Base-by-base conservation (phyloP, 2,329 filamentous ascomycete genomes). In the Tricladium varicosporioides region DNA sequence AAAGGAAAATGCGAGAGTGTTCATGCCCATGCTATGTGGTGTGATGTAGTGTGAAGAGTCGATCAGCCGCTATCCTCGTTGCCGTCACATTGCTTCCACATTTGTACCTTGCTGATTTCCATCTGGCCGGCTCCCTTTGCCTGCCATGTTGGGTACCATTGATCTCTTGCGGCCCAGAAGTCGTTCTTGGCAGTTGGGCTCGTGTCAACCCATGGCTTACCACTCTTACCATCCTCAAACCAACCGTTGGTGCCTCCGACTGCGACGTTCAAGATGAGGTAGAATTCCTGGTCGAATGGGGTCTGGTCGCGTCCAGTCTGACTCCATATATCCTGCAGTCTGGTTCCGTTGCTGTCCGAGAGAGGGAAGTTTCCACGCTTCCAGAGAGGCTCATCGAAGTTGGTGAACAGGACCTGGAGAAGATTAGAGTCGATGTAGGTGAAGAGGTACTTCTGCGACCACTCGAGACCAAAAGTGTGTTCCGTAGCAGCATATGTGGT, bases 381-480 rank as follows among this genome's bases (percentile, higher is more conserved):
- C 83, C 85, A 92, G 67, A 92, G 81, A 9, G 83, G 79, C 65
- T 82, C 70, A 65, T 87, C 76, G 67, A 92, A 92, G 71, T 86
- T 89, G 64, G 83, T 86, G 76, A 92, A 95, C 60, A 91, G 80
- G 51, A 93, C 89, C 71, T 93, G 89, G 27, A 92, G 78, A 16
- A 95, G 82, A 11, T 88, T 86, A 47, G 83, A 87, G 78, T 94
- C 88, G 76, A 95, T 80, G 70, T 92, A 95, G 19, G 89, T 92
- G 76, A 93, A 95, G 58, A 94, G 76, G 72, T 95, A 94, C 72
- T 92, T 93, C 65, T 93, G 82, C 51, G 85, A 91, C 91, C 91
- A 95, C 73, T 95, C 91, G 2, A 95, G 73, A 13, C 91, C 91
- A 67, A 86, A 95, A 0, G 82, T 91, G 75, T 95, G 89, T 76